Evolutionary conservation across 192 early-diverging fungal species (phyloP).

Genomic region (Umbelopsis sp.): DNA sequence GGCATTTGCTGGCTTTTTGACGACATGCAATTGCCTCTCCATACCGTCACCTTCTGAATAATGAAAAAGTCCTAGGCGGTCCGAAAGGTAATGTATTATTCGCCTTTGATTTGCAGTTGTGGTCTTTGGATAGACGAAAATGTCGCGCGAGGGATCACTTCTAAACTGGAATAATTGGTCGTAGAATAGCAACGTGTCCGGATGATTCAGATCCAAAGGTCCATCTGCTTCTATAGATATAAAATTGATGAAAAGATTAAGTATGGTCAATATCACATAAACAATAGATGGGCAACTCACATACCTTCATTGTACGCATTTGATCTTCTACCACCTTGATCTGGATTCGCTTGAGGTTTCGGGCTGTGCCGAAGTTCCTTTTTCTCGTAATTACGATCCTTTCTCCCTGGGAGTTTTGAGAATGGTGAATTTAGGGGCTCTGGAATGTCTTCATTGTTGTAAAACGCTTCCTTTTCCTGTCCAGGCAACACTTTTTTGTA

Average conservation of each 20-base stretch:
- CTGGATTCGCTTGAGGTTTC: not conserved
- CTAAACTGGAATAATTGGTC: slow-evolving; percentile 72
- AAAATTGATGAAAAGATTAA: not conserved
- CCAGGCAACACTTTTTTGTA: slow-evolving; percentile 75
- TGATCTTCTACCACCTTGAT: not conserved
- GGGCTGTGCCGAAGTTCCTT: not conserved
- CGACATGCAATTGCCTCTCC: slow-evolving; percentile 47
- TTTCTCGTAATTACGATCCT: slow-evolving; percentile 1
- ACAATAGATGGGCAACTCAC: too few relatives aligned
- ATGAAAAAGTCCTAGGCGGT: slow-evolving; percentile 62
- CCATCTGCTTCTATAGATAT: not conserved
- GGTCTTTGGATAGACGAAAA: slow-evolving; percentile 66
- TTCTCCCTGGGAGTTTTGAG: not conserved
- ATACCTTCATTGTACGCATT: not conserved
- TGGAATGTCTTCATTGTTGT: not conserved
- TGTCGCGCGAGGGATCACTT: slow-evolving; percentile 63
- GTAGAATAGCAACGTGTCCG: slow-evolving; percentile 69
- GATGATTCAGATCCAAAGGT: slow-evolving; percentile 69
- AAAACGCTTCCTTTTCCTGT: not conserved
- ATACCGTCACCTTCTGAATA: slow-evolving; percentile 52
- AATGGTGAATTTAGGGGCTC: not conserved
- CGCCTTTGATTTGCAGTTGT: slow-evolving; percentile 61
- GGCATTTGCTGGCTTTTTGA: slow-evolving; percentile 33
- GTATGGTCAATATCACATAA: not conserved
- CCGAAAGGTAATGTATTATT: slow-evolving; percentile 68